Evolutionary conservation across 305 asterid species (phyloP).

Genomic region (Plantago coronopus): DNA sequence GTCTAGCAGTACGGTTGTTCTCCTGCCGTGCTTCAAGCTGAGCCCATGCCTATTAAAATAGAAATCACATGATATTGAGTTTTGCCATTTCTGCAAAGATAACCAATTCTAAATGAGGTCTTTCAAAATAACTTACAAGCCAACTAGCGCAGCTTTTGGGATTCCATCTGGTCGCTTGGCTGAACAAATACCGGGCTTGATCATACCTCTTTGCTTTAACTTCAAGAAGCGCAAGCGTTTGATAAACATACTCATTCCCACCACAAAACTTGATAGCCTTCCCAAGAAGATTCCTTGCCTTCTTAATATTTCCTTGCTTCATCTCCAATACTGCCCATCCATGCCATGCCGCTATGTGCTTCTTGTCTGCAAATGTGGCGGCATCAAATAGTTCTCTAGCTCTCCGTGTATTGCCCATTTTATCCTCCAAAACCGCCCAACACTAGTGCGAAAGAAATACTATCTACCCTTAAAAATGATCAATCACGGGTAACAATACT

Average conservation of each 20-base stretch:
- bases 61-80: background rate
- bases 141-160: conserved; percentile 95
- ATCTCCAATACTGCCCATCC: conserved; percentile 98
- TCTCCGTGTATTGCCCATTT: conserved; percentile 73
- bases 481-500: background rate
- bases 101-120: background rate
- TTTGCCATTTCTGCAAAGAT: background rate
- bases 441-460: conserved; percentile 45
- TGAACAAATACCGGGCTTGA: conserved; percentile 83
- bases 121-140: conserved; percentile 62
- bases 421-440: conserved; percentile 93
- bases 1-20: conserved; percentile 53
- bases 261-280: conserved; percentile 83
- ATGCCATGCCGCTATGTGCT: conserved; percentile 95
- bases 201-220: conserved; percentile 72
- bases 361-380: conserved; percentile 89
- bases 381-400: conserved; percentile 91
- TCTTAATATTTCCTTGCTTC: conserved; percentile 73
- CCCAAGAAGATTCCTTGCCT: conserved; percentile 83
- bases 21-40: conserved; percentile 89
- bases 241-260: conserved; percentile 87
- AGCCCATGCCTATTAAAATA: conserved; percentile 81
- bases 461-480: background rate
- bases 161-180: conserved; percentile 87
- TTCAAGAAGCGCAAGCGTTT: conserved; percentile 91